Conservation (phyloP, 768 basidiomycete genomes). For the Amanita pallidorosea region DNA sequence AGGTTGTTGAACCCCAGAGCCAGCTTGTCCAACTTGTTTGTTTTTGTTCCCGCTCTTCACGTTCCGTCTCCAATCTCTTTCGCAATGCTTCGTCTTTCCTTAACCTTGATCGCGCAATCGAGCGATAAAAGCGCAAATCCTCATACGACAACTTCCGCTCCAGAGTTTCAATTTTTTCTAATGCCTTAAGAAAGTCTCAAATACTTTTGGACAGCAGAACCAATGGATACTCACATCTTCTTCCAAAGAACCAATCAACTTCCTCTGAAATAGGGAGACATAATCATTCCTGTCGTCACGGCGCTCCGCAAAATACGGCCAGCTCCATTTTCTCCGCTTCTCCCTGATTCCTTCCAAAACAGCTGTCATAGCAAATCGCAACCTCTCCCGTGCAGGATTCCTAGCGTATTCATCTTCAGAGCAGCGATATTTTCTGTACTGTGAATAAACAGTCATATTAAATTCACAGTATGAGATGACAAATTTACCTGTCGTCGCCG, state of each 20-base stretch:
- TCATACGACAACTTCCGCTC: slow-evolving; percentile 85
- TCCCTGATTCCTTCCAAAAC: slow-evolving; percentile 80
- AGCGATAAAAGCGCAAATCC: slow-evolving; percentile 95
- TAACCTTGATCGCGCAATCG: slow-evolving; percentile 80
- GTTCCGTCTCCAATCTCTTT: slow-evolving; percentile 60
- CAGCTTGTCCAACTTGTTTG: slow-evolving; percentile 55
- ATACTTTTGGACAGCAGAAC: neutral
- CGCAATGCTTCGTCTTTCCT: slow-evolving; percentile 74
- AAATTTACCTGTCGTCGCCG: slow-evolving; percentile 61
- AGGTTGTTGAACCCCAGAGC: slow-evolving; percentile 63
- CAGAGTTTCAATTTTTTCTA: slow-evolving; percentile 42
- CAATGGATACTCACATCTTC: slow-evolving; percentile 37
- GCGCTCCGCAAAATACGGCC: slow-evolving; percentile 82
- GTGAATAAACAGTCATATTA: neutral
- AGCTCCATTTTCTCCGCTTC: slow-evolving; percentile 78
- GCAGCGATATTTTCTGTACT: slow-evolving; percentile 83
- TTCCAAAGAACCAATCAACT: slow-evolving; percentile 40
- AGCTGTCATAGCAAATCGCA: slow-evolving; percentile 70
- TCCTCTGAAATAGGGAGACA: slow-evolving; percentile 76
- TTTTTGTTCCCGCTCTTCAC: slow-evolving; percentile 37
- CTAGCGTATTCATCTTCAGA: slow-evolving; percentile 42
- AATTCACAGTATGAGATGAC: neutral
- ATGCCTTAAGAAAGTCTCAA: slow-evolving; percentile 30
- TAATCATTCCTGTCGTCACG: slow-evolving; percentile 82
- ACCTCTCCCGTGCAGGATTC: slow-evolving; percentile 56